Conservation (phyloP, 805 yeast genomes). For the Candida mattraensis region DNA sequence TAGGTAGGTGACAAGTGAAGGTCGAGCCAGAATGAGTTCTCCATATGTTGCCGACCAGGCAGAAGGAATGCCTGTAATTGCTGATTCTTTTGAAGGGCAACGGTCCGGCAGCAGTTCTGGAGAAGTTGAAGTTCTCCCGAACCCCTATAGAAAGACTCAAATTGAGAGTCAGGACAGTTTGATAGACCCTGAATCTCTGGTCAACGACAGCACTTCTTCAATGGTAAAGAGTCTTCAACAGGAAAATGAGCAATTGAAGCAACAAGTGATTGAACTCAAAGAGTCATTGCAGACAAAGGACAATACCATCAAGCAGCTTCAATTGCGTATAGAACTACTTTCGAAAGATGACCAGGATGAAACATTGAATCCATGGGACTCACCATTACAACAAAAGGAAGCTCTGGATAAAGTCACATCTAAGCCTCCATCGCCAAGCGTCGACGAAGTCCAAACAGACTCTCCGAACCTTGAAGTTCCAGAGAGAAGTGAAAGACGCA, state of each 20-base stretch:
- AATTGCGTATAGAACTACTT: too few relatives aligned
- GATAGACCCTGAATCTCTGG: too few relatives aligned
- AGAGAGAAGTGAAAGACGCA: slow-evolving; percentile 27
- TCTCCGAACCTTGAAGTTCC: slow-evolving; percentile 24
- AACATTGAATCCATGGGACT: slow-evolving; percentile 24
- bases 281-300: background rate
- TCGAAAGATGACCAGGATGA: too few relatives aligned
- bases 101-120: too few relatives aligned
- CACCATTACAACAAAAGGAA: slow-evolving; percentile 25
- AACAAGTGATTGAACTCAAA: slow-evolving; percentile 3
- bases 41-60: too few relatives aligned
- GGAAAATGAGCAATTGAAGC: slow-evolving; percentile 9
- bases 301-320: background rate
- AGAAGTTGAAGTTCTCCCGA: too few relatives aligned
- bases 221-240: slow-evolving; percentile 2
- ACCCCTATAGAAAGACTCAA: too few relatives aligned
- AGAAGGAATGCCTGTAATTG: too few relatives aligned
- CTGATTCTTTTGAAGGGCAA: too few relatives aligned
- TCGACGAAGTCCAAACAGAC: slow-evolving; percentile 6
- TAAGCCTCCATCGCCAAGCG: slow-evolving; percentile 9
- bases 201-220: background rate
- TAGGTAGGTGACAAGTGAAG: too few relatives aligned
- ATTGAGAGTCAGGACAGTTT: slow-evolving; percentile 6
- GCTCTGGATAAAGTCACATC: slow-evolving; percentile 16
- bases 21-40: too few relatives aligned